Base-by-base conservation (phyloP, 176 grass and related monocot genomes). In the Carex pumila region DNA sequence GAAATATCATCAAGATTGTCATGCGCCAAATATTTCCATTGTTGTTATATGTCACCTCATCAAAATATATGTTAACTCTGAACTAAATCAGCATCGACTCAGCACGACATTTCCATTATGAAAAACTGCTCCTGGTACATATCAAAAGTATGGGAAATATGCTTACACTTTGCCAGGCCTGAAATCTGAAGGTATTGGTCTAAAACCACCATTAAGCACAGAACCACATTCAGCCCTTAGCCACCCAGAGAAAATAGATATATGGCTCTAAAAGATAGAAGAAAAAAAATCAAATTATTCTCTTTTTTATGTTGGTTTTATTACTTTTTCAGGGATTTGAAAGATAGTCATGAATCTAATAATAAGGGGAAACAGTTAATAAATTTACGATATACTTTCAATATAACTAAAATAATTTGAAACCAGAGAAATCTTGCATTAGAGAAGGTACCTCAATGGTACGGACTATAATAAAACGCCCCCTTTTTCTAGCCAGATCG, bases 401-500 rank as follows among this genome's bases (percentile, higher is more conserved):
- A 76, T 25, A 29, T 49, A 54, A 76, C 6, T 31, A 62, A 25
- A 25, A 62, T 7, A 7, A 0, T 69, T 10, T 5, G 3, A 59
- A 31, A 79, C 6, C 34, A 58, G 5, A 79, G n/a, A 79, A 79
- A 7, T 29, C 31, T 59, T 12, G 12, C 71, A 6, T 31, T 47
- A 8, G 47, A 78, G 19, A 21, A 32, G 81, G 84, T 84, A 99
- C 96, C 96, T 99, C 96, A 88, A 99, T 94, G 52, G 93, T 84
- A 9, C 93, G 85, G n/a, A 99, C 91, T 52, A 99, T 90, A 7
- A 90, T 90, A 59, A 87, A 71, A 72, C 94, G 89, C 21, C 93
- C 96, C 72, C 90, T 95, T 85, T 95, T 91, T 85, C 96, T 93
- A 41, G 96, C 93, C 87, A 99, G 12, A 60, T 99, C 96, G 85